Evolutionary conservation across 306 rosid genomes (phyloP), one percentile per base, ranked within the genome.

Genomic region (Abrus pulchellus): DNA sequence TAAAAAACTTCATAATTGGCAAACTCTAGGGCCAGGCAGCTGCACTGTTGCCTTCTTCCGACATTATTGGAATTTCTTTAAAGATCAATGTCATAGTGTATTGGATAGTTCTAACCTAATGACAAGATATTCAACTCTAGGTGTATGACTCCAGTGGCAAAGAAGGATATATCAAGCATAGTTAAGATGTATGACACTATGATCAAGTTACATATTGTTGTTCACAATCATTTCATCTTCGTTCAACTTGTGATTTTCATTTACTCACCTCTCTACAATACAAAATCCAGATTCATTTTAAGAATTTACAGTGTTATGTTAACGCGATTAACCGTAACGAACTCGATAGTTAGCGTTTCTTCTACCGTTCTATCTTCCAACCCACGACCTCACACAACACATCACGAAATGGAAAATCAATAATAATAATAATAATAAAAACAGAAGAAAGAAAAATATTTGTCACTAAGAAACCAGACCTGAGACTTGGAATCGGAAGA

Each of bases 401-500:
- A 76, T 0, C 13, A 9, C 10, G 9, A 76, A 5, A 5, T 10
- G 12, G 59, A n/a, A 45, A 38, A 5, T 20, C 20, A 20, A 20
- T 20, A 20, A 20, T 20, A 20, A 7, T 3, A 30, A 1, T n/a
- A 57, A 2, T 12, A 75, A 2, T 4, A 73, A 41, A 59, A 59
- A 60, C 1, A 0, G 11, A 63, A 43, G 7, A 9, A 0, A 47
- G 40, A 67, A 44, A 3, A 1, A 4, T 13, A 20, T 20, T 20
- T 20, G 20, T 20, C 3, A 61, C n/a, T 13, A 64, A 62, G 48
- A 47, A 82, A 45, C 59, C 55, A 40, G 72, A 92, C 98, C 98
- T 92, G 78, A 0, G 93, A 90, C 30, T 84, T 63, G 27, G 44
- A 83, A 71, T 76, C 85, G 3, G 86, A 60, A 75, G 83, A 4